phyloP scores from a whole-genome alignment of 2,329 filamentous ascomycete genomes.

The Fusarium falciforme region DNA sequence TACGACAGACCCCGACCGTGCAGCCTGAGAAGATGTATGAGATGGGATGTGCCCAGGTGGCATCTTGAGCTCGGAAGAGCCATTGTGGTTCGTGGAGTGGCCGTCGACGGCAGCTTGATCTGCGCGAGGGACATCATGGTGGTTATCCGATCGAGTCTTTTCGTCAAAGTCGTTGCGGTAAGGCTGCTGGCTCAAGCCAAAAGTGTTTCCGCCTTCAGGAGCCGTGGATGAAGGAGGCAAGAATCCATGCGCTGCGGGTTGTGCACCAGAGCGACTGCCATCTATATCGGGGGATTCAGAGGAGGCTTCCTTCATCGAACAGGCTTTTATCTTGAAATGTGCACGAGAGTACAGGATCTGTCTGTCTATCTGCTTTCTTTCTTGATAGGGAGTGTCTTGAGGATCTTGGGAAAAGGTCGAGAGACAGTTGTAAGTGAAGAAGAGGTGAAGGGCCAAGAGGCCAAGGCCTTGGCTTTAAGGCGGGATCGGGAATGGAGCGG shows the following conservation, averaged over 20 bases:
- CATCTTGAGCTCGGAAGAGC: slow-evolving; percentile 42
- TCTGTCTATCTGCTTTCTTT: slow-evolving; percentile 16
- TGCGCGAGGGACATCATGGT: slow-evolving; percentile 3
- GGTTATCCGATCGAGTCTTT: slow-evolving; percentile 17
- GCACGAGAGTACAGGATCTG: slow-evolving; percentile 6
- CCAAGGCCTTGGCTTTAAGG: slow-evolving; percentile 41
- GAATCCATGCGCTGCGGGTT: slow-evolving; percentile 65
- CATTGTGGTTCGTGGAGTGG: slow-evolving; percentile 26
- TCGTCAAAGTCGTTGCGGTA: slow-evolving; percentile 15
- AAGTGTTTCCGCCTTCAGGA: slow-evolving; percentile 15
- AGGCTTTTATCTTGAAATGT: slow-evolving; percentile 40
- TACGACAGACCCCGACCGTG: slow-evolving; percentile 70
- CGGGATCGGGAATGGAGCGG: slow-evolving; percentile 12
- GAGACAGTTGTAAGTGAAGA: slow-evolving; percentile 17
- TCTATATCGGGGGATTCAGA: slow-evolving; percentile 65
- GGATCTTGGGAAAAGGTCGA: slow-evolving; percentile 21
- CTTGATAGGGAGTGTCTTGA: slow-evolving; percentile 28
- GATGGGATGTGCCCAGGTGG: slow-evolving; percentile 45
- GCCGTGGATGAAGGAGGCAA: slow-evolving; percentile 20
- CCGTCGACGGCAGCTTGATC: slow-evolving; percentile 20
- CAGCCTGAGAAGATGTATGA: slow-evolving; percentile 61
- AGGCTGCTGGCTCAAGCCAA: slow-evolving; percentile 31
- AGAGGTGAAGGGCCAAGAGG: slow-evolving; percentile 12
- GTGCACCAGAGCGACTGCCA: slow-evolving; percentile 67
- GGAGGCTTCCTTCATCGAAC: slow-evolving; percentile 73